phyloP scores from a whole-genome alignment of 148 eudicot species.

The Suaeda aralocaspica region DNA sequence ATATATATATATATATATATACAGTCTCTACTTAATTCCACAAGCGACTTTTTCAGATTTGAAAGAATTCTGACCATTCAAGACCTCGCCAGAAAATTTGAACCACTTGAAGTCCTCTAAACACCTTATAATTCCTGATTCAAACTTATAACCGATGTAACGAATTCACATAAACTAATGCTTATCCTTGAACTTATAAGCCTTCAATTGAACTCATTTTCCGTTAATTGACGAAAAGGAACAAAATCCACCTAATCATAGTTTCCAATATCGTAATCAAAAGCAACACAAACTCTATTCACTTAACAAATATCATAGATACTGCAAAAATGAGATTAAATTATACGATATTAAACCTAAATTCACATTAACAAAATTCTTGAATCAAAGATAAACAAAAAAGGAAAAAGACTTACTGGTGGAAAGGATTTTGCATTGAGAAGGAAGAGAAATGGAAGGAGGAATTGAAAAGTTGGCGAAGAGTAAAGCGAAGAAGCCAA shows the following conservation, averaged over 20 bases:
- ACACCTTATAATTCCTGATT: too few relatives aligned
- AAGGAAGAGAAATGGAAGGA: slow-evolving; percentile 52
- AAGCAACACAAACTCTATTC: not conserved
- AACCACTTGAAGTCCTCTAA: not conserved
- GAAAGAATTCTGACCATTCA: too few relatives aligned
- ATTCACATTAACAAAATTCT: not conserved
- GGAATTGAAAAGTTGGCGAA: slow-evolving; percentile 43
- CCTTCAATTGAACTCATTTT: not conserved
- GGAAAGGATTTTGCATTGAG: slow-evolving; percentile 75
- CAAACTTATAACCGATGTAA: too few relatives aligned
- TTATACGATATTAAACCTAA: not conserved
- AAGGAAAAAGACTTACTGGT: slow-evolving; percentile 42
- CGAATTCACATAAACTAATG: not conserved
- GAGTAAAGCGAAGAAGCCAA: slow-evolving; percentile 45
- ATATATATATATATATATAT: too few relatives aligned
- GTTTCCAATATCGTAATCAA: not conserved
- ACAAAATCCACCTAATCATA: not conserved
- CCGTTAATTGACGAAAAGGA: too few relatives aligned
- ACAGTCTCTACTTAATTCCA: too few relatives aligned
- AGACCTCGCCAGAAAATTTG: too few relatives aligned
- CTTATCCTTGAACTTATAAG: not conserved
- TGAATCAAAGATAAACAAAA: not conserved
- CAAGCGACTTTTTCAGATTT: too few relatives aligned
- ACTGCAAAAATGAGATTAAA: not conserved
- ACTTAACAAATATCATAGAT: not conserved